Evolutionary conservation across 495 filamentous ascomycete genomes (phyloP).

Genomic region (Xylaria longipes): DNA sequence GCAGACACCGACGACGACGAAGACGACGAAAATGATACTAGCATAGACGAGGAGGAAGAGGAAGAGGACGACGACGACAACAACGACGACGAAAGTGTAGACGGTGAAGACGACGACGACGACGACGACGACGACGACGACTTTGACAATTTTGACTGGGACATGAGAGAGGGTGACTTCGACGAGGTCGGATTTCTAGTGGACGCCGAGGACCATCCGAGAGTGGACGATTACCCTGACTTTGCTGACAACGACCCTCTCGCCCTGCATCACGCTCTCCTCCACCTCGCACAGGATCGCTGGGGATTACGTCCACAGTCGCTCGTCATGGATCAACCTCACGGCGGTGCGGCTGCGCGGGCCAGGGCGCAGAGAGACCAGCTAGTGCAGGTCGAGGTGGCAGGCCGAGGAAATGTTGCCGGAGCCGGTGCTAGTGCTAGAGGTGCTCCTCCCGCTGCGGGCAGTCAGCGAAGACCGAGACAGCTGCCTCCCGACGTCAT

Average conservation of each 20-base stretch:
- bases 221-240: constrained; percentile 3
- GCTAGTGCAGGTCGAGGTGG: constrained; percentile 38
- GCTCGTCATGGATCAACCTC: constrained; percentile 15
- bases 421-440: neutral
- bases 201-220: constrained; percentile 6
- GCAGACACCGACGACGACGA: neutral
- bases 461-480: constrained; percentile 11
- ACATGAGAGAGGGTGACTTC: constrained; percentile 15
- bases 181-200: constrained; percentile 1
- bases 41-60: constrained; percentile 1
- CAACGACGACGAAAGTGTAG: neutral
- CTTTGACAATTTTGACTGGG: constrained; percentile 15
- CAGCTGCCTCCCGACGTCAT: constrained; percentile 38
- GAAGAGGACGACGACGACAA: neutral
- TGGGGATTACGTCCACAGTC: neutral
- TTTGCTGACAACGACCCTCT: constrained; percentile 13
- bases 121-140: neutral
- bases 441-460: neutral
- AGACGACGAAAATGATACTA: neutral
- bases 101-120: neutral
- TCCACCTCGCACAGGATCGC: constrained; percentile 18
- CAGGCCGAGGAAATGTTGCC: constrained; percentile 1
- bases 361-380: constrained; percentile 29
- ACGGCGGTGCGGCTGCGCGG: neutral
- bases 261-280: constrained; percentile 12